Evolutionary conservation across 2,329 filamentous ascomycete genomes (phyloP).

Genomic region (Paracoccidioides brasiliensis): DNA sequence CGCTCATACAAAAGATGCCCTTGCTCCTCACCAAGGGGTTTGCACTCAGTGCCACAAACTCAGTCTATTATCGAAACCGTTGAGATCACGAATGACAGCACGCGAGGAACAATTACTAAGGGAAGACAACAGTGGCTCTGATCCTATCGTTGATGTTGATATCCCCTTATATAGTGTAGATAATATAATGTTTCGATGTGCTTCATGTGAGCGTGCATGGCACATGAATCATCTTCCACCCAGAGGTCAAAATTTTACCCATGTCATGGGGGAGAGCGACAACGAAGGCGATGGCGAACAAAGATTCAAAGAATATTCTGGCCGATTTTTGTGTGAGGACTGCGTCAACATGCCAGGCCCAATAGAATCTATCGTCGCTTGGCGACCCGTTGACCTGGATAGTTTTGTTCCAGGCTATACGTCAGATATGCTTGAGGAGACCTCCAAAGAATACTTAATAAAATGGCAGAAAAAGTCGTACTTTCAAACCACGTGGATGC

Average conservation of each 20-base stretch:
- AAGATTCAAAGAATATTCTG: slow-evolving; percentile 58
- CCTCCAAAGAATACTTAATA: slow-evolving; percentile 81
- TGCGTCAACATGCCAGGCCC: slow-evolving; percentile 55
- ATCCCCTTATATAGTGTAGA: slow-evolving; percentile 59
- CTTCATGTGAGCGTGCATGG: slow-evolving; percentile 60
- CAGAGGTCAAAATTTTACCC: slow-evolving; percentile 12
- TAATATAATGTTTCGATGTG: slow-evolving; percentile 74
- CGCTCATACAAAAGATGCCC: slow-evolving; percentile 53
- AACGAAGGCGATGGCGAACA: slow-evolving; percentile 24
- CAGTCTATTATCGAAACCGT: slow-evolving; percentile 61
- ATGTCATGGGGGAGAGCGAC: slow-evolving; percentile 15
- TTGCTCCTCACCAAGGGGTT: slow-evolving; percentile 54
- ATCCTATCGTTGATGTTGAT: slow-evolving; percentile 56
- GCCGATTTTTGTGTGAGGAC: slow-evolving; percentile 66
- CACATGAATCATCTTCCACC: slow-evolving; percentile 72
- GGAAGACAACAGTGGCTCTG: slow-evolving; percentile 62
- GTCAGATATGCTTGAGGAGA: slow-evolving; percentile 49
- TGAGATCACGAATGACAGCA: slow-evolving; percentile 58
- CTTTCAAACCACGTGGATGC: slow-evolving; percentile 71
- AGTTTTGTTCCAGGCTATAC: slow-evolving; percentile 41
- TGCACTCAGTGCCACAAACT: slow-evolving; percentile 57
- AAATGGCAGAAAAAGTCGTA: slow-evolving; percentile 79
- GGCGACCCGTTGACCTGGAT: slow-evolving; percentile 57
- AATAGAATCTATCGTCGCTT: slow-evolving; percentile 69
- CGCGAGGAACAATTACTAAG: slow-evolving; percentile 75